Conservation (phyloP, 2,329 filamentous ascomycete species). For the Aspergillus sp. region DNA sequence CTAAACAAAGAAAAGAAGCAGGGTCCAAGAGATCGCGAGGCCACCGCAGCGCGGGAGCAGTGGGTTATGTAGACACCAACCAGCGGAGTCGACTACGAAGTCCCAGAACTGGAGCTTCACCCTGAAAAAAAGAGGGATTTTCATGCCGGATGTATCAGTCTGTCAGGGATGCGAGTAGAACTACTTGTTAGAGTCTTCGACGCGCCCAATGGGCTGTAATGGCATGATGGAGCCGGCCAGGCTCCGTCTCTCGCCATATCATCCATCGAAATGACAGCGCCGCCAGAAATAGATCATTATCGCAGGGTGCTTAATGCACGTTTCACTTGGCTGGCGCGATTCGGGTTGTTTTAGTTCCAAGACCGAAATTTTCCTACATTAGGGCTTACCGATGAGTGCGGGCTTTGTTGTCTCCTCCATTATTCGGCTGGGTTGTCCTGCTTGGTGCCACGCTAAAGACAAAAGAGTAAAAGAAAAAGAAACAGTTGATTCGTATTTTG, state of each 20-base stretch:
- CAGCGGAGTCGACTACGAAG: background rate
- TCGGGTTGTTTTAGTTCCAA: background rate
- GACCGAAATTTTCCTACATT: background rate
- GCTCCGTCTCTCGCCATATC: background rate
- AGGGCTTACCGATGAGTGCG: slow-evolving; percentile 3
- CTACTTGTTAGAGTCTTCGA: too few relatives aligned
- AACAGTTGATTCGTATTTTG: background rate
- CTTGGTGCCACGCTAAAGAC: background rate
- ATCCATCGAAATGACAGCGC: background rate
- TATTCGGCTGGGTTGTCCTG: background rate
- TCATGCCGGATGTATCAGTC: slow-evolving; percentile 2
- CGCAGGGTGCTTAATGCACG: slow-evolving; percentile 7
- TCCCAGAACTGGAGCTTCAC: slow-evolving; percentile 3
- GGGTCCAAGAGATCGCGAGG: background rate
- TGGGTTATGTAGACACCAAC: slow-evolving; percentile 4
- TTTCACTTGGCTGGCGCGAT: slow-evolving; percentile 6
- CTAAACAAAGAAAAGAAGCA: background rate
- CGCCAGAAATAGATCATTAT: slow-evolving; percentile 3
- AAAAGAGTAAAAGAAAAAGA: background rate
- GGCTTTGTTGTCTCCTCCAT: background rate
- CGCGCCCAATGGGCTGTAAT: background rate
- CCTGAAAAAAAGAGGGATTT: background rate
- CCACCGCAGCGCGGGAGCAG: background rate
- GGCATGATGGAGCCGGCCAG: background rate
- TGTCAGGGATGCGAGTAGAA: background rate